Percentiles rank a stretch among this genome's conserved stretches.
Conservation (phyloP, 106 monocot species). For the Platanthera guangdongensis region DNA sequence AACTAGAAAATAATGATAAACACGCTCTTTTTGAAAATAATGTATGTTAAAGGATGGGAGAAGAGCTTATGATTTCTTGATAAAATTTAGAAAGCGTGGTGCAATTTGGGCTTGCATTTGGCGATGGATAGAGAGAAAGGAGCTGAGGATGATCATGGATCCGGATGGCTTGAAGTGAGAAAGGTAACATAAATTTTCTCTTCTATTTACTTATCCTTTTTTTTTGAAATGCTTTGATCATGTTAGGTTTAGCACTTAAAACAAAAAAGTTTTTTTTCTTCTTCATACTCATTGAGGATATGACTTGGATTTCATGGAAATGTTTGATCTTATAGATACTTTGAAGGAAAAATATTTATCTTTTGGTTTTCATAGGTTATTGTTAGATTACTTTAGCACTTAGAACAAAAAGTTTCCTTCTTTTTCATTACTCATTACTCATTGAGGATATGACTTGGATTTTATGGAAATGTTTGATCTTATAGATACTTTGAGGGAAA, state of each 20-base stretch:
- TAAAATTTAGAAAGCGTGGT: background rate
- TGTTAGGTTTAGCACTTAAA: background rate
- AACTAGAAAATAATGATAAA: no score
- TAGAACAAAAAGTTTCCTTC: background rate
- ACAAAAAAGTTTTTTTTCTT: background rate
- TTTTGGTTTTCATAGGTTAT: background rate
- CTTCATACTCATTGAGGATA: background rate
- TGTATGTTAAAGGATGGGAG: background rate
- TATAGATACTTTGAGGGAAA: background rate
- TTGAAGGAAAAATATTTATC: background rate
- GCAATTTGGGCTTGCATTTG: conserved; percentile 3
- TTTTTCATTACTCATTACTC: background rate
- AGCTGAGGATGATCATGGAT: conserved; percentile 50
- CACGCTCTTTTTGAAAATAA: no score
- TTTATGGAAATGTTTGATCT: background rate
- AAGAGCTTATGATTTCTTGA: background rate
- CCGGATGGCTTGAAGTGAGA: conserved; percentile 85
- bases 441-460: background rate
- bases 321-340: background rate
- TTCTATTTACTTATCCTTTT: conserved; percentile 2
- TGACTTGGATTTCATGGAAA: background rate
- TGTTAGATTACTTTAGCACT: background rate
- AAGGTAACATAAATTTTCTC: conserved; percentile 36
- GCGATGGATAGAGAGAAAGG: conserved; percentile 39
- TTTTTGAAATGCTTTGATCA: background rate